These are phyloP conservation scores for Amanita pseudoporphyria DNA, from an alignment of 768 basidiomycete species.

Conservation along the genomic window DNA sequence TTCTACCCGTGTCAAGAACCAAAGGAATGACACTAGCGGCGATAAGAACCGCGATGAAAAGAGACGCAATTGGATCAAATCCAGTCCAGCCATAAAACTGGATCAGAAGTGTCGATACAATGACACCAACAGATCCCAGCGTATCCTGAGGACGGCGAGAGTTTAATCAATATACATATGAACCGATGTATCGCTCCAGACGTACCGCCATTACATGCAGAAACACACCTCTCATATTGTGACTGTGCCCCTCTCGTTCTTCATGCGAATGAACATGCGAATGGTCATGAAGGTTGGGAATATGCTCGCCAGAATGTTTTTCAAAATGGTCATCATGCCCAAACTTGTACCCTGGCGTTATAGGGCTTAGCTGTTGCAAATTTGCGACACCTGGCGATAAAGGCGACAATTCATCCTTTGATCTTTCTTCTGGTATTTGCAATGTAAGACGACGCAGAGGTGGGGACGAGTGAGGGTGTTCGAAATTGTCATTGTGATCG, in stretches of 20 bases:
- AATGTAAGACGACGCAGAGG: conserved; percentile 16
- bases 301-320: conserved; percentile 31
- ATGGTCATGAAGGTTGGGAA: conserved; percentile 38
- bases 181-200: not conserved
- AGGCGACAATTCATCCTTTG: conserved; percentile 11
- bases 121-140: conserved; percentile 94
- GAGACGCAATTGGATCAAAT: conserved; percentile 94
- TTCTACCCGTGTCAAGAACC: conserved; percentile 85
- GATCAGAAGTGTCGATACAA: conserved; percentile 92
- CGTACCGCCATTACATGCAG: conserved; percentile 92
- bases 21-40: conserved; percentile 93
- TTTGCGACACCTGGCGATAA: conserved; percentile 10
- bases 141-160: conserved; percentile 55
- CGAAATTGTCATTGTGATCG: not conserved
- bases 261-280: conserved; percentile 35
- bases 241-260: conserved; percentile 74
- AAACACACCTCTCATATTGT: conserved; percentile 99
- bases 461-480: not conserved
- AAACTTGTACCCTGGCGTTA: conserved; percentile 57
- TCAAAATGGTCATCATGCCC: conserved; percentile 42
- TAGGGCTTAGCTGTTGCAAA: conserved; percentile 33
- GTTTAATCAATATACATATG: not conserved
- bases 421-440: conserved; percentile 15
- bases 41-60: conserved; percentile 93
- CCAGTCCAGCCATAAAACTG: conserved; percentile 97